These are phyloP conservation scores for Ascochyta fabae DNA, from an alignment of 2,329 filamentous ascomycete genomes.

Conservation along the genomic window DNA sequence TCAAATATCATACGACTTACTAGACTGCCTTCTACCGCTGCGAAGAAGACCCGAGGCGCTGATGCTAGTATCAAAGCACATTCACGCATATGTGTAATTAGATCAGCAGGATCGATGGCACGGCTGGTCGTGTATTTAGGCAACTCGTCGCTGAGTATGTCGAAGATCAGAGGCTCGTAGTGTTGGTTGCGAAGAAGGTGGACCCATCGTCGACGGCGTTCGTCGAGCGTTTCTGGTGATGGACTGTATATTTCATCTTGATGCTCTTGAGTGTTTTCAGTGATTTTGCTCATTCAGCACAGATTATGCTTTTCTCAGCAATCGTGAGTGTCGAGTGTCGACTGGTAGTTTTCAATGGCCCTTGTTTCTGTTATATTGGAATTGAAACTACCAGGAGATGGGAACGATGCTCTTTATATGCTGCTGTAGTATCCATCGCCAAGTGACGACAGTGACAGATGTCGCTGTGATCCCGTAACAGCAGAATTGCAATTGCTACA, in stretches of 20 bases:
- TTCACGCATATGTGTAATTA: slow-evolving; percentile 25
- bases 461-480: background rate
- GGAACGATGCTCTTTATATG: background rate
- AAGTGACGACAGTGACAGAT: background rate
- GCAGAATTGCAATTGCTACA: background rate
- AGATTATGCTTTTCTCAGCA: too few relatives aligned
- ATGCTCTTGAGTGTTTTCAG: background rate
- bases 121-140: slow-evolving; percentile 31
- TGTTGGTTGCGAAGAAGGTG: slow-evolving; percentile 24
- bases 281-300: too few relatives aligned
- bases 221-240: slow-evolving; percentile 16
- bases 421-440: background rate
- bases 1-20: slow-evolving; percentile 22
- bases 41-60: slow-evolving; percentile 28
- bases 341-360: background rate
- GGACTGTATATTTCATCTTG: too few relatives aligned
- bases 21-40: slow-evolving; percentile 36
- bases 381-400: background rate
- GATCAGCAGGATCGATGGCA: slow-evolving; percentile 18
- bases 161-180: slow-evolving; percentile 31
- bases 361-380: background rate
- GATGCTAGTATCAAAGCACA: slow-evolving; percentile 39
- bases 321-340: background rate
- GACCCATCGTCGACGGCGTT: slow-evolving; percentile 25
- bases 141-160: slow-evolving; percentile 33